These are phyloP conservation scores for Ceratobasidium papillatum DNA, from an alignment of 1,284 basidiomycete genomes.

Conservation along the genomic window DNA sequence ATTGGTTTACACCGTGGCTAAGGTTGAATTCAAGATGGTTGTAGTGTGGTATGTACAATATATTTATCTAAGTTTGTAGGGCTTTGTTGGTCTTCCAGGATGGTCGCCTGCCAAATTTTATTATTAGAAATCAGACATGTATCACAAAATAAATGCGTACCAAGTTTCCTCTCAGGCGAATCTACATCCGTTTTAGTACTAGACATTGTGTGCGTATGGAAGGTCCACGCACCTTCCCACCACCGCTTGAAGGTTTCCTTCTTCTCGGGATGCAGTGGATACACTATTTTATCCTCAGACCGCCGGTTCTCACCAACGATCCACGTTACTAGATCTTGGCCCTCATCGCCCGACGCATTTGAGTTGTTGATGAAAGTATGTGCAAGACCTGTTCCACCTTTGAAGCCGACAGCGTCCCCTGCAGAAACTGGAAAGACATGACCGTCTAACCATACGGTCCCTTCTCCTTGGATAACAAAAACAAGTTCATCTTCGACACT, in stretches of 20 bases:
- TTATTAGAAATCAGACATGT: not conserved
- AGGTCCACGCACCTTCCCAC: conserved; percentile 44
- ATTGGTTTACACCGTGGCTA: not conserved
- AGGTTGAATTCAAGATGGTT: not conserved
- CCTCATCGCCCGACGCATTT: conserved; percentile 41
- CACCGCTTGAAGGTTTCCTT: conserved; percentile 42
- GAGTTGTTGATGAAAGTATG: conserved; percentile 48
- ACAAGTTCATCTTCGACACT: conserved; percentile 48
- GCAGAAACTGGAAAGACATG: conserved; percentile 43
- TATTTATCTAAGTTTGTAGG: not conserved
- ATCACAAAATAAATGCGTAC: not conserved
- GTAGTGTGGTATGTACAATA: not conserved
- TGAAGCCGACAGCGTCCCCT: conserved; percentile 47
- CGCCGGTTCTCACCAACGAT: conserved; percentile 46
- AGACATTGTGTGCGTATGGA: not conserved
- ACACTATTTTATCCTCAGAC: conserved; percentile 44
- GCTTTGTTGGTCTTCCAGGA: conserved; percentile 7
- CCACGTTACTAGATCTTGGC: conserved; percentile 45
- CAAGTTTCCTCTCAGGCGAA: conserved; percentile 15
- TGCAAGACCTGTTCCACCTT: conserved; percentile 46
- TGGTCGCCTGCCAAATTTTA: not conserved
- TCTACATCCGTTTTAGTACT: not conserved
- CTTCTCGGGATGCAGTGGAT: conserved; percentile 45
- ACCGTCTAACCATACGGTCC: conserved; percentile 46
- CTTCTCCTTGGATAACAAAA: conserved; percentile 45